These are phyloP conservation scores for Didymellaceae sp. DNA, from an alignment of 2,329 filamentous ascomycete genomes.

Conservation along the genomic window DNA sequence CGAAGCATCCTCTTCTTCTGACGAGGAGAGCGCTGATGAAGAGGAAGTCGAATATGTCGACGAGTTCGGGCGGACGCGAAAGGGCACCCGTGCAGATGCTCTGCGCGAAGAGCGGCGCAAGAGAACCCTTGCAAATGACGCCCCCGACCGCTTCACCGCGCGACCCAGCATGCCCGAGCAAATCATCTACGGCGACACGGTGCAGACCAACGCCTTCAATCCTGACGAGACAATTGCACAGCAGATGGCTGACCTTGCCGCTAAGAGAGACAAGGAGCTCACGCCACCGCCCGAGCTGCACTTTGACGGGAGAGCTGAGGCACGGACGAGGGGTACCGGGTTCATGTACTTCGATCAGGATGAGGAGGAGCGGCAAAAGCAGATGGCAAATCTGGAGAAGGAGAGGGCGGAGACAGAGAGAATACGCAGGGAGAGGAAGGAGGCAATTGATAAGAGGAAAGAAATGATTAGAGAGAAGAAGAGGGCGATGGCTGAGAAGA, in stretches of 20 bases:
- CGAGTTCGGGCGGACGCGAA: conserved; percentile 86
- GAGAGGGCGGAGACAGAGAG: conserved; percentile 1
- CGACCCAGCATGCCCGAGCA: conserved; percentile 70
- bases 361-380: conserved; percentile 55
- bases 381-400: neutral
- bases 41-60: conserved; percentile 87
- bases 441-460: neutral
- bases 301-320: conserved; percentile 85
- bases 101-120: conserved; percentile 66
- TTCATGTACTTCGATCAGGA: conserved; percentile 91
- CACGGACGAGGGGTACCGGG: conserved; percentile 84
- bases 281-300: conserved; percentile 83
- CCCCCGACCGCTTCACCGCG: conserved; percentile 73
- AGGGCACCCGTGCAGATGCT: conserved; percentile 72
- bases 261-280: conserved; percentile 76
- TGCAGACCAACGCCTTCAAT: conserved; percentile 84
- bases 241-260: conserved; percentile 79
- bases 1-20: conserved; percentile 49
- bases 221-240: conserved; percentile 68
- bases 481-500: neutral
- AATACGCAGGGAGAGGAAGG: neutral
- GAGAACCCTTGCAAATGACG: conserved; percentile 54
- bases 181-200: conserved; percentile 83
- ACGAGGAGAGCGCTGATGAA: conserved; percentile 50
- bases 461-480: conserved; percentile 2